Percentiles rank a stretch among this genome's conserved stretches.
Evolutionary conservation across 352 stramenopile species (phyloP).

Genomic region (Globisporangium recalcitrans): DNA sequence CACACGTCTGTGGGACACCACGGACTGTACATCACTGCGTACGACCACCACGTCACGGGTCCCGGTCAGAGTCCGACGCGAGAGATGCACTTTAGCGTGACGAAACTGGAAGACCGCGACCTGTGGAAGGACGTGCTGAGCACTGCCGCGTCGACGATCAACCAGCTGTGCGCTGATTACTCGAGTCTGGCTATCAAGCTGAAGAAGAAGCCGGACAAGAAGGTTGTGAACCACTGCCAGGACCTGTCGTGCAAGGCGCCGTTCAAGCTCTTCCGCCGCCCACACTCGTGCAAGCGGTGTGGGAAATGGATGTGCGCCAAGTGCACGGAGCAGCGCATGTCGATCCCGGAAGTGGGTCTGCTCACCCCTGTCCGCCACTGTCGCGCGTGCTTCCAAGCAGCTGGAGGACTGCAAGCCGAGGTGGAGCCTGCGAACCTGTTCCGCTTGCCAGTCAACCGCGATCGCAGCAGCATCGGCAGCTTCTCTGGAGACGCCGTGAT

Average conservation of each 20-base stretch:
- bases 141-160: constrained; percentile 51
- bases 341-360: constrained; percentile 76
- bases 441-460: constrained; percentile 13
- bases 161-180: constrained; percentile 67
- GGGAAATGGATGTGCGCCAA: constrained; percentile 84
- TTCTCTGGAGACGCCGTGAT: constrained; percentile 12
- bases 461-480: constrained; percentile 1
- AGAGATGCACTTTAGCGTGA: constrained; percentile 82
- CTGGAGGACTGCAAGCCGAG: constrained; percentile 58
- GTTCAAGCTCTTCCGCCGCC: constrained; percentile 82
- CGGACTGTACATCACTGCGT: constrained; percentile 75
- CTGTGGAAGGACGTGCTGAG: constrained; percentile 73
- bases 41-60: constrained; percentile 64
- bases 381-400: constrained; percentile 61
- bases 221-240: constrained; percentile 74
- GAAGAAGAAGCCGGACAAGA: constrained; percentile 82
- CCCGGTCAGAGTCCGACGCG: constrained; percentile 47
- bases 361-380: constrained; percentile 79
- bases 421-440: constrained; percentile 71
- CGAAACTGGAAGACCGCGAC: constrained; percentile 79
- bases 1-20: constrained; percentile 81
- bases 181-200: constrained; percentile 52
- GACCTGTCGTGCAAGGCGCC: constrained; percentile 51
- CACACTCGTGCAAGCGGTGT: constrained; percentile 81
- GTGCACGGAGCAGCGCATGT: constrained; percentile 72